Evolutionary conservation across 2,329 filamentous ascomycete genomes (phyloP).

Genomic region (Akanthomyces uredinophilus): DNA sequence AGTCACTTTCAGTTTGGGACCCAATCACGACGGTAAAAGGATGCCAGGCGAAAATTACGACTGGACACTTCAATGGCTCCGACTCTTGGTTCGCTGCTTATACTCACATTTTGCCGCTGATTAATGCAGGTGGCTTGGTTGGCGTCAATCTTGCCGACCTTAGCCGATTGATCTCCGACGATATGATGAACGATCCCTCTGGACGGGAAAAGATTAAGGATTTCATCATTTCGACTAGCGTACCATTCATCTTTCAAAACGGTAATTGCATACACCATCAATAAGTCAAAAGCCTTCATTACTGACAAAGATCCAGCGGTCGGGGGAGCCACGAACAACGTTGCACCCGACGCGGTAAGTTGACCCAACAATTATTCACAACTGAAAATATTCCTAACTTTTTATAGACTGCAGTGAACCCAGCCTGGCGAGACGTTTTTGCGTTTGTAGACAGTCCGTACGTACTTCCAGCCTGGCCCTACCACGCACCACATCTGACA

Average conservation of each 20-base stretch:
- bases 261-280: not conserved
- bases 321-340: not conserved
- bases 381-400: not conserved
- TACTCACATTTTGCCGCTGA: not conserved
- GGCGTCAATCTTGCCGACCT: constrained; percentile 8
- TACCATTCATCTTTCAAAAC: not conserved
- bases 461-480: not conserved
- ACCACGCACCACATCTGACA: not conserved
- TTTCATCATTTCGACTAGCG: not conserved
- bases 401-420: not conserved
- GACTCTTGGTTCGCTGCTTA: not conserved
- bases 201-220: not conserved
- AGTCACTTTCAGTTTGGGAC: not conserved
- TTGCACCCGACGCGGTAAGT: not conserved
- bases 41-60: not conserved
- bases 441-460: not conserved
- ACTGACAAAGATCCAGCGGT: not conserved
- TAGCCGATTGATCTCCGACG: not conserved
- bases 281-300: no score
- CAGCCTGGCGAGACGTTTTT: not conserved
- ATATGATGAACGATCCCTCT: not conserved
- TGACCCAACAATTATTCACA: not conserved
- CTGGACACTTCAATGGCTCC: not conserved
- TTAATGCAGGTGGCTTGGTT: not conserved
- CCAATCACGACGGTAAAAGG: not conserved